Evolutionary conservation across 257 asterid species (phyloP), one percentile per base, ranked within the genome.

Genomic region (Salvia splendens): DNA sequence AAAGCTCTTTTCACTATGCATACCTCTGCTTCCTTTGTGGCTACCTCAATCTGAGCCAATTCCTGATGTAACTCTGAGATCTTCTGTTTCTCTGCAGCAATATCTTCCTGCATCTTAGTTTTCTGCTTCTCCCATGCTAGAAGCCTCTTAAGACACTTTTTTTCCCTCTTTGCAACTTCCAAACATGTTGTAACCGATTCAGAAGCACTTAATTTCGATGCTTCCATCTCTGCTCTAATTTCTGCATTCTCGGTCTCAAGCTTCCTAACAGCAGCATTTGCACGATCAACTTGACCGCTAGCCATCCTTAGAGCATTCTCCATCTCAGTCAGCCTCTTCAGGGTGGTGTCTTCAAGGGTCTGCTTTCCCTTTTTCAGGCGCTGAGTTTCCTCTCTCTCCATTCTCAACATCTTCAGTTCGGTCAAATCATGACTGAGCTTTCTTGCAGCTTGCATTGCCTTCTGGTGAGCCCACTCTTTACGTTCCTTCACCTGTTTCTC

Each of bases 391-490:
- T 90, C 99, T 63, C 90, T 93, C 79, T 93, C 99, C 87, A 86
- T 86, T 82, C 94, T 85, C 81, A 93, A 58, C 76, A 60, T 80
- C 88, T 88, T 88, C 58, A 93, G 88, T 75, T 93, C 99, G 1
- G 91, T 93, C 78, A 90, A 82, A 79, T 93, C 99, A 70, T 80
- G 80, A 68, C 96, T 84, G 50, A 93, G 89, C 89, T 86, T 93
- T 62, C 92, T 81, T 10, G 99, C 99, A 61, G 99, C 99, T 79
- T 90, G 96, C 92, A 93, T 85, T 3, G 99, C 97, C 80, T 90
- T 93, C 74, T 90, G 88, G 67, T 88, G 97, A 14, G 97, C 99
- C 99, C 99, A 90, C 30, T 88, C 99, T 75, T 88, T 90, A 15
- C 92, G 79, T 61, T 93, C 99, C 81, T 86, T 85, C 56, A 86